These are phyloP conservation scores for Murraya paniculata DNA, from an alignment of 345 rosid species.

Conservation along the genomic window DNA sequence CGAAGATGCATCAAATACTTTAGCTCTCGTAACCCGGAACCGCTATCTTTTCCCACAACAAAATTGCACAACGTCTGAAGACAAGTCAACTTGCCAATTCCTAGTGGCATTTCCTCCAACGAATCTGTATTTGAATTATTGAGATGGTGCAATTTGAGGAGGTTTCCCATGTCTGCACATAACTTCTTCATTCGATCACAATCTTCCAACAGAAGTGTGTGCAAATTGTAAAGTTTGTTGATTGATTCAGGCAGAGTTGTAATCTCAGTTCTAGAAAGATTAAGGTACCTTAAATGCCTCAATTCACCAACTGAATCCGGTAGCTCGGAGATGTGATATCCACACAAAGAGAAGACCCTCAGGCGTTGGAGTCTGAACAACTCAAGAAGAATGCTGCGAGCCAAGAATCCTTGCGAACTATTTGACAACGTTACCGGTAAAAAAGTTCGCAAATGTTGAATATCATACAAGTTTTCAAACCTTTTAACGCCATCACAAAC, in stretches of 20 bases:
- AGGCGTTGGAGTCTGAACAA: background rate
- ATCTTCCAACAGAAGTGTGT: background rate
- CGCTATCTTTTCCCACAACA: constrained; percentile 6
- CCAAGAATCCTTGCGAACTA: fast-evolving
- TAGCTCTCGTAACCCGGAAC: background rate
- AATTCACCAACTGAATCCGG: background rate
- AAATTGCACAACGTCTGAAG: background rate
- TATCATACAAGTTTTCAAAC: background rate
- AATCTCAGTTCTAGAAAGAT: background rate
- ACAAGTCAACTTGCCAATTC: background rate
- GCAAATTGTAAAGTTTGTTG: background rate
- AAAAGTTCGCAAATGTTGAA: background rate
- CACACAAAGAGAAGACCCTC: constrained; percentile 6
- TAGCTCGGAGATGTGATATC: background rate
- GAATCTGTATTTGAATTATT: background rate
- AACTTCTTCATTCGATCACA: background rate
- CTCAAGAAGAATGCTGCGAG: background rate
- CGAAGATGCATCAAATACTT: background rate
- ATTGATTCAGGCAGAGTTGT: background rate
- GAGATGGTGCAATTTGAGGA: background rate
- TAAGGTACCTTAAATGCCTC: constrained; percentile 3
- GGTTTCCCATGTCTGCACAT: background rate
- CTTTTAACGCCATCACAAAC: background rate
- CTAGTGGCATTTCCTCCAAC: background rate
- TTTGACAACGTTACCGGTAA: background rate